A percentile compares a stretch with the other conserved stretches of the same genome.
phyloP scores from a whole-genome alignment of 768 basidiomycete species.

The Cystobasidium onofrii region DNA sequence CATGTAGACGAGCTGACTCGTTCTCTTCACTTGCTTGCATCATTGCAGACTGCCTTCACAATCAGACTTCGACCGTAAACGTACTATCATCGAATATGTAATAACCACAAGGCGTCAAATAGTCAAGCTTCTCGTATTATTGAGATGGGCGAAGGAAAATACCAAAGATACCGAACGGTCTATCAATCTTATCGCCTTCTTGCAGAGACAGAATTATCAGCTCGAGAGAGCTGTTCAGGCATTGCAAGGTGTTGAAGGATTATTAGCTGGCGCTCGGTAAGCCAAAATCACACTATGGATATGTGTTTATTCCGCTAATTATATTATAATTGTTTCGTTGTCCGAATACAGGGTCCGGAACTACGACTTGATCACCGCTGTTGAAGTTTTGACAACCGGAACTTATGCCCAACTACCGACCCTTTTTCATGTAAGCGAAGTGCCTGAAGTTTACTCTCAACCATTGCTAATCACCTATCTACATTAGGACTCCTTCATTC shows the following conservation, averaged over 20 bases:
- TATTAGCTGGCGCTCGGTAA: constrained; percentile 69
- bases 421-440: constrained; percentile 59
- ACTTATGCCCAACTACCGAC: constrained; percentile 76
- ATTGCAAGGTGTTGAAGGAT: constrained; percentile 60
- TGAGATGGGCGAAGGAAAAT: constrained; percentile 71
- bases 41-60: constrained; percentile 37
- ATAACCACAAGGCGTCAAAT: constrained; percentile 84
- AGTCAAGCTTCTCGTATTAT: constrained; percentile 75
- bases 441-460: neutral
- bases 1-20: neutral
- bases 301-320: neutral
- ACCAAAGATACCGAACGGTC: neutral
- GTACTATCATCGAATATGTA: constrained; percentile 76
- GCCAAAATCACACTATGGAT: constrained; percentile 33
- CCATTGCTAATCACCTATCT: neutral
- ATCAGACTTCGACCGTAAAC: constrained; percentile 56
- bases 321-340: neutral
- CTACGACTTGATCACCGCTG: constrained; percentile 82
- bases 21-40: neutral
- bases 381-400: constrained; percentile 79
- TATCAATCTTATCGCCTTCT: constrained; percentile 78
- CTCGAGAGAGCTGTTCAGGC: constrained; percentile 63
- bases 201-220: constrained; percentile 74
- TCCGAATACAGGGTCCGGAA: constrained; percentile 64
- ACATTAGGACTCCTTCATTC: neutral